Percentiles rank a stretch among this genome's conserved stretches.
Conservation (phyloP, 1,284 basidiomycete genomes). For the Apiotrichum montevideense region DNA sequence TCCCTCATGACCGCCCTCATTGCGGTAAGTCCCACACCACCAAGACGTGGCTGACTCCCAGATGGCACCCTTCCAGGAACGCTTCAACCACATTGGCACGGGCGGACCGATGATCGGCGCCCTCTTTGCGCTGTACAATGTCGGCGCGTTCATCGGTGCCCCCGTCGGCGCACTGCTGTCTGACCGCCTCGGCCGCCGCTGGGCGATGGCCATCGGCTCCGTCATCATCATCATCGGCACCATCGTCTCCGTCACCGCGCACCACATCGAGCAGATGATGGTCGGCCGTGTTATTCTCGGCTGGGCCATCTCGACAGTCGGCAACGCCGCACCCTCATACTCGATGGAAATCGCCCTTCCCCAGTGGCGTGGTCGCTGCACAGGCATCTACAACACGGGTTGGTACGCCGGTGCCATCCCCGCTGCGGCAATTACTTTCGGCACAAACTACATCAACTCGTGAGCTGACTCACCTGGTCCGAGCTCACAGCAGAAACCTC, state of each 20-base stretch:
- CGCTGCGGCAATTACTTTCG: conserved; percentile 6
- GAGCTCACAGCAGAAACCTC: conserved; percentile 4
- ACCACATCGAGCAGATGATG: conserved; percentile 30
- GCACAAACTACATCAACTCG: conserved; percentile 17
- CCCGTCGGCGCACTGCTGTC: background rate
- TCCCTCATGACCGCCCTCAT: conserved; percentile 14
- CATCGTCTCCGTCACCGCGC: conserved; percentile 32
- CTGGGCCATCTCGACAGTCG: conserved; percentile 41
- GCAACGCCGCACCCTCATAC: conserved; percentile 52
- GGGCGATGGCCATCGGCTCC: conserved; percentile 54
- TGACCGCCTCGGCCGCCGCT: conserved; percentile 39
- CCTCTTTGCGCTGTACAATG: conserved; percentile 11
- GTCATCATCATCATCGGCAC: conserved; percentile 47
- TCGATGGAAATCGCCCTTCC: conserved; percentile 56
- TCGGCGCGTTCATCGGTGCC: conserved; percentile 49
- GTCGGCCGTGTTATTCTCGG: conserved; percentile 47
- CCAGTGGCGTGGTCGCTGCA: conserved; percentile 58
- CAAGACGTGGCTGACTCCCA: conserved; percentile 12
- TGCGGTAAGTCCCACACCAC: conserved; percentile 25
- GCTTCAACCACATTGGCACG: conserved; percentile 30
- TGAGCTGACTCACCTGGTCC: background rate
- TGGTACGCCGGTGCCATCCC: conserved; percentile 32
- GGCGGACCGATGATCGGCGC: conserved; percentile 23
- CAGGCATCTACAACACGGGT: conserved; percentile 41
- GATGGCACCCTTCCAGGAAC: too few species aligned